Evolutionary conservation across 441 rosid genomes (phyloP).

Genomic region (Pelargonium fulgidum): DNA sequence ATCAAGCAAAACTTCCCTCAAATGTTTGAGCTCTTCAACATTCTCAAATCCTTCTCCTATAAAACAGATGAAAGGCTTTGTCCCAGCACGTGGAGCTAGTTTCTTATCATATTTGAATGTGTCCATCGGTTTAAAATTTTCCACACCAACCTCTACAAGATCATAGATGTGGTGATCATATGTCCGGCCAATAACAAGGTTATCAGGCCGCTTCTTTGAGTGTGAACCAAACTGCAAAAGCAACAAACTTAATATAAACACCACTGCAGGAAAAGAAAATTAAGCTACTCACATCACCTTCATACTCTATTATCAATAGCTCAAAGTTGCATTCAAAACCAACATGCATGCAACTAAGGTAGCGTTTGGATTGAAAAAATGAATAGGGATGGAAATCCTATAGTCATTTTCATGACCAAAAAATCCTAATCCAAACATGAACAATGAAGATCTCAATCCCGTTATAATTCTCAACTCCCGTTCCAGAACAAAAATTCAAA

Average conservation of each 20-base stretch:
- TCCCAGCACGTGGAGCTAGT: conserved; percentile 61
- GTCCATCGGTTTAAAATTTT: conserved; percentile 60
- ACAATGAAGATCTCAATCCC: no score
- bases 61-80: conserved; percentile 79
- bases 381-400: no score
- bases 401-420: no score
- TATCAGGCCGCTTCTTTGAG: conserved; percentile 85
- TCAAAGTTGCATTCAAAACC: no score
- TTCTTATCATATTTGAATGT: conserved; percentile 68
- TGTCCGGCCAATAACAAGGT: conserved; percentile 73
- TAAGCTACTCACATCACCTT: no score
- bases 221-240: conserved; percentile 74
- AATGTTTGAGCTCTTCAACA: conserved; percentile 68
- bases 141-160: conserved; percentile 85
- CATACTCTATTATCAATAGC: no score
- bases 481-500: no score
- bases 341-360: no score
- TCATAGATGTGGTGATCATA: conserved; percentile 80
- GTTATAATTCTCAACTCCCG: no score
- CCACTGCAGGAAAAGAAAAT: no score
- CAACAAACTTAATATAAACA: not conserved
- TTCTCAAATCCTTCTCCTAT: conserved; percentile 80
- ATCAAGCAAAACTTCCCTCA: conserved; percentile 80
- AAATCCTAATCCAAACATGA: no score
- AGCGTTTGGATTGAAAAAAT: no score